Conservation (phyloP, 2,329 filamentous ascomycete genomes). For the Colletotrichum cordylinicola region DNA sequence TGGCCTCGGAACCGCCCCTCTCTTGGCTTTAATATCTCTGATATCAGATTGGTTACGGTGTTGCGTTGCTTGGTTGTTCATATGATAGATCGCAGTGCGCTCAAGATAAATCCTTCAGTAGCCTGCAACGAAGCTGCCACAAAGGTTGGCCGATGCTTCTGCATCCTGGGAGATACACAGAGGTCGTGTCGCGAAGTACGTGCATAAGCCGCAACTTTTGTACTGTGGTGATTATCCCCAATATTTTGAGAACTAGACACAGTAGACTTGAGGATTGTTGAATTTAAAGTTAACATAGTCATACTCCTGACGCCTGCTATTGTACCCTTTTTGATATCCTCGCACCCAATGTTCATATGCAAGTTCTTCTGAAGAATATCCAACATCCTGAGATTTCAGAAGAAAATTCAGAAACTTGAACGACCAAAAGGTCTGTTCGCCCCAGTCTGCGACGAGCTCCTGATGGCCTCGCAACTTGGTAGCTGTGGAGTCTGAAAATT, state of each 20-base stretch:
- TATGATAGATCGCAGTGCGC: not conserved
- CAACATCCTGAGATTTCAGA: not conserved
- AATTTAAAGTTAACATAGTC: not conserved
- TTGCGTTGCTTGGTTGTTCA: not conserved
- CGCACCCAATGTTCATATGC: not conserved
- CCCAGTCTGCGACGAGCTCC: not conserved
- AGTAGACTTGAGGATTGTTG: not conserved
- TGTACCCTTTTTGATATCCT: not conserved
- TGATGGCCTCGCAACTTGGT: not conserved
- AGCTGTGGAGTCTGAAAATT: rapidly evolving
- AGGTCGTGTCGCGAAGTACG: not conserved
- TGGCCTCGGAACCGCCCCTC: not conserved
- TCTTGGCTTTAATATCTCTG: not conserved
- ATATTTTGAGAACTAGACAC: not conserved
- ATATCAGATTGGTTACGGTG: not conserved
- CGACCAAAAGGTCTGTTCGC: not conserved
- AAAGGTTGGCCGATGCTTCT: not conserved
- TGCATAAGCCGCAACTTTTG: not conserved
- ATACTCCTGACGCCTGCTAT: not conserved
- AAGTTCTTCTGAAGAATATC: not conserved
- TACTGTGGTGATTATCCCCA: not conserved
- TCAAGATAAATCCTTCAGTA: not conserved
- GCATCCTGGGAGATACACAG: not conserved
- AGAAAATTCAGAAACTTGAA: not conserved
- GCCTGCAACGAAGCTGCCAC: not conserved